Base-by-base conservation (phyloP, 2,329 filamentous ascomycete genomes). In the Phialophora expanda region DNA sequence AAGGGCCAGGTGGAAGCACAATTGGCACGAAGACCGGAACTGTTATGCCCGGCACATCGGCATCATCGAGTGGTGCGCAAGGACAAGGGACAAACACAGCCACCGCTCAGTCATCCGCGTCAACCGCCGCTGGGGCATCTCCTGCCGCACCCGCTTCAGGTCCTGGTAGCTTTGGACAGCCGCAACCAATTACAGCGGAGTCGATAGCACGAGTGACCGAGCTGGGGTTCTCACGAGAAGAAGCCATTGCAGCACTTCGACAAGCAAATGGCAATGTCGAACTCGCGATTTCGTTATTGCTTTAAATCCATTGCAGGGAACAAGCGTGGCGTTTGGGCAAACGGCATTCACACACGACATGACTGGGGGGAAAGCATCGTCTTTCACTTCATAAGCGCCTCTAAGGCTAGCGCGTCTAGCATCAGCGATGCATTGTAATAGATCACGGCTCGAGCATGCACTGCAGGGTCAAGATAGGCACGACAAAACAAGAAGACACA, bases 241-340 rank as follows among this genome's bases (percentile, higher is more conserved):
- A 92, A 71, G 94, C 93, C 0, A 84, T 95, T 60, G 87, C 90
- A 66, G 93, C 93, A 2, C 81, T 99, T 59, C 87, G 93, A 73
- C 91, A 92, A 32, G 91, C 91, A 17, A 88, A 88, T 22, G 94
- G 95, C 22, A 91, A 98, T 74, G 87, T 97, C 7, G 92, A 98
- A 68, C 87, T 89, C 69, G 94, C 94, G n/a, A 93, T 93, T 55
- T 89, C 90, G 56, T 83, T 97, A 68, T 85, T 97, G 56, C 57
- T 69, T 28, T 69, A 46, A 63, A 26, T 30, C 14, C 28, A n/a
- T 54, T 24, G 3, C 8, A 38, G 30, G 46, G 4, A 54, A 38
- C 24, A 44, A 61, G 46, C 58, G 14, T n/a, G 56, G 56, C 44
- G 56, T 59, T 59, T 12, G 8, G 26, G 44, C 22, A 17, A 24